Percentiles rank a stretch among this genome's conserved stretches.
Evolutionary conservation across 2,329 filamentous ascomycete genomes (phyloP).

Genomic region (Chaetomiaceae sp.): DNA sequence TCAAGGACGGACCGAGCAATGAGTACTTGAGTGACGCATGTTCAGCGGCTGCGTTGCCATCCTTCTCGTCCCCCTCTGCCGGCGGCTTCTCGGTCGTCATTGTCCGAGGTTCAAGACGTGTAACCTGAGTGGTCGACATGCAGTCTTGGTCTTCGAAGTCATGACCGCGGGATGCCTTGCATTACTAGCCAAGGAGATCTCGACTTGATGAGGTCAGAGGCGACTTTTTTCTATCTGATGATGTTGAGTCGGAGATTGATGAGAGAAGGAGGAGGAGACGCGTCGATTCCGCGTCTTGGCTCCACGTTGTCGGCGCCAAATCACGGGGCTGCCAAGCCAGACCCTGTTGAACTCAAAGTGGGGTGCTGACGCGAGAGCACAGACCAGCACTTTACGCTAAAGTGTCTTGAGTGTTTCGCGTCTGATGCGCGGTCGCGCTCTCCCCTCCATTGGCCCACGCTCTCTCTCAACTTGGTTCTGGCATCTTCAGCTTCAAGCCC

Average conservation of each 20-base stretch:
- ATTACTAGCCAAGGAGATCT: neutral
- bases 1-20: constrained; percentile 82
- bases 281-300: neutral
- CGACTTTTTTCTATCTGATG: too few relatives aligned
- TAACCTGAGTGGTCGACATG: neutral
- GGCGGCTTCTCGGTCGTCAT: neutral
- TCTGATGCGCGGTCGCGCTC: neutral
- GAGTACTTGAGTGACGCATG: constrained; percentile 77
- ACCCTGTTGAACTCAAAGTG: too few relatives aligned
- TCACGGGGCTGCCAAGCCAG: constrained; percentile 9
- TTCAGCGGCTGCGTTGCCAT: constrained; percentile 15
- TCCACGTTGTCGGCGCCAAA: constrained; percentile 9
- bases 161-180: constrained; percentile 3
- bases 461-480: too few relatives aligned
- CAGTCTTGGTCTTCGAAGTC: neutral
- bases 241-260: too few relatives aligned
- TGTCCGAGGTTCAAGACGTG: neutral
- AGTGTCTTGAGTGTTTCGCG: neutral
- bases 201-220: too few relatives aligned
- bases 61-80: neutral
- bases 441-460: too few relatives aligned
- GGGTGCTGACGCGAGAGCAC: neutral
- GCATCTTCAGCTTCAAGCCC: neutral
- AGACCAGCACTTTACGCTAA: constrained; percentile 7
- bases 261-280: neutral